Evolutionary conservation across 768 basidiomycete genomes (phyloP).

Genomic region (Trametes maxima): DNA sequence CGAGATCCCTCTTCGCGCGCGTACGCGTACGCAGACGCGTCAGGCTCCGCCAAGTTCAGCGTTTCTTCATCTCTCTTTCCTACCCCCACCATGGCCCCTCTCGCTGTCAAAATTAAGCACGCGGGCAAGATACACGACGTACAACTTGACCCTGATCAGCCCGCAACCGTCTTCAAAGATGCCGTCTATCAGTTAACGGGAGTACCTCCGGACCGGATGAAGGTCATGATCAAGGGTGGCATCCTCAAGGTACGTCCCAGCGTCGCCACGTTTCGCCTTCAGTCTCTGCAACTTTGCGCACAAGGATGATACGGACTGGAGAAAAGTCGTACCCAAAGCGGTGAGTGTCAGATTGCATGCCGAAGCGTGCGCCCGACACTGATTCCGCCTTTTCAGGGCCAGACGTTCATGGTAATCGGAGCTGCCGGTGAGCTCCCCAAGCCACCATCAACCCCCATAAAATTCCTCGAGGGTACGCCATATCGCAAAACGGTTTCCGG

Average conservation of each 20-base stretch:
- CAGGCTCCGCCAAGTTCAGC: background rate
- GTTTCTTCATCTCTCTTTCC: background rate
- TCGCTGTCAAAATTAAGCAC: conserved; percentile 87
- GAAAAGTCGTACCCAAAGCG: conserved; percentile 79
- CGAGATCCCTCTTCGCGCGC: conserved; percentile 16
- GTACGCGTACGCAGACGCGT: conserved; percentile 19
- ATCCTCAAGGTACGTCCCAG: conserved; percentile 72
- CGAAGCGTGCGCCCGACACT: background rate
- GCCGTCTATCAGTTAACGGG: conserved; percentile 80
- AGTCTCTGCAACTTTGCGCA: background rate
- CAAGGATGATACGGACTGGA: conserved; percentile 87
- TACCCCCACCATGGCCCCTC: conserved; percentile 54
- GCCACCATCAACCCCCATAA: conserved; percentile 74
- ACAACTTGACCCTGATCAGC: conserved; percentile 69
- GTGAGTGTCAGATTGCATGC: conserved; percentile 42
- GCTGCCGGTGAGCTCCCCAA: conserved; percentile 91
- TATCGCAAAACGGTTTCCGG: background rate
- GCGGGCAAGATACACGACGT: conserved; percentile 78
- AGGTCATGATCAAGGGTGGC: conserved; percentile 94
- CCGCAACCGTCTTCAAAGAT: conserved; percentile 79
- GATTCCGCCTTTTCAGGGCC: conserved; percentile 54
- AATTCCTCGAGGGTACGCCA: conserved; percentile 80
- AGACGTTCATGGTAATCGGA: conserved; percentile 92
- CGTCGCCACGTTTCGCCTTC: background rate
- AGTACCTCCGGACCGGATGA: conserved; percentile 90